These are phyloP conservation scores for Mycena capillaripes DNA, from an alignment of 768 basidiomycete species.

Conservation along the genomic window DNA sequence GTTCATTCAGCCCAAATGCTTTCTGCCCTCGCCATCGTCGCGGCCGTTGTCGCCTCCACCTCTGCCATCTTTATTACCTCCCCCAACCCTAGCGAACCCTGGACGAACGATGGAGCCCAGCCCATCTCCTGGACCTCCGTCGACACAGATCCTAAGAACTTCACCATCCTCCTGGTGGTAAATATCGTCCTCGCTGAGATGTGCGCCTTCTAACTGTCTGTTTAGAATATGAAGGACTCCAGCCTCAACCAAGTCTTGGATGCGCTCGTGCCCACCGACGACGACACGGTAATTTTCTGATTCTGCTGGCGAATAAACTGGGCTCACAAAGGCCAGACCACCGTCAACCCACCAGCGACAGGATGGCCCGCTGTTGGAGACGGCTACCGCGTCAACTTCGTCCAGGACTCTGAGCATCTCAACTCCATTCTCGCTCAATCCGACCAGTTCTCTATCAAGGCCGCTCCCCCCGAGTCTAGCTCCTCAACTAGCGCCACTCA, in stretches of 20 bases:
- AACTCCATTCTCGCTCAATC: conserved; percentile 81
- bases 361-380: conserved; percentile 75
- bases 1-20: conserved; percentile 48
- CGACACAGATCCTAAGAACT: conserved; percentile 74
- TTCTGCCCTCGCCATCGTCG: conserved; percentile 53
- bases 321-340: conserved; percentile 34
- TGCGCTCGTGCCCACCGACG: conserved; percentile 66
- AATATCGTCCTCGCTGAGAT: neutral
- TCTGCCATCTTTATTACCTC: conserved; percentile 74
- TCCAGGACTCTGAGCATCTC: conserved; percentile 60
- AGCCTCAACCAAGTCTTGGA: conserved; percentile 64
- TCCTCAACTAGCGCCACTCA: conserved; percentile 41
- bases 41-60: conserved; percentile 68
- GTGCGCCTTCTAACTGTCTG: conserved; percentile 35
- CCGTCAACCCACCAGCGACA: conserved; percentile 67
- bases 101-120: conserved; percentile 71
- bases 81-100: conserved; percentile 63
- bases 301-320: too few relatives aligned
- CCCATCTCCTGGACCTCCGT: conserved; percentile 75
- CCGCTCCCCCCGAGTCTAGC: conserved; percentile 41
- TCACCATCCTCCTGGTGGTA: conserved; percentile 69
- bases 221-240: conserved; percentile 45
- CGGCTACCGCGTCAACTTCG: conserved; percentile 80
- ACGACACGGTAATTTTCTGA: conserved; percentile 37
- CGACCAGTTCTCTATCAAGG: conserved; percentile 63